A percentile compares a stretch with the other conserved stretches of the same genome.
phyloP scores from a whole-genome alignment of 2,329 filamentous ascomycete genomes.

The Diaporthe sp. region DNA sequence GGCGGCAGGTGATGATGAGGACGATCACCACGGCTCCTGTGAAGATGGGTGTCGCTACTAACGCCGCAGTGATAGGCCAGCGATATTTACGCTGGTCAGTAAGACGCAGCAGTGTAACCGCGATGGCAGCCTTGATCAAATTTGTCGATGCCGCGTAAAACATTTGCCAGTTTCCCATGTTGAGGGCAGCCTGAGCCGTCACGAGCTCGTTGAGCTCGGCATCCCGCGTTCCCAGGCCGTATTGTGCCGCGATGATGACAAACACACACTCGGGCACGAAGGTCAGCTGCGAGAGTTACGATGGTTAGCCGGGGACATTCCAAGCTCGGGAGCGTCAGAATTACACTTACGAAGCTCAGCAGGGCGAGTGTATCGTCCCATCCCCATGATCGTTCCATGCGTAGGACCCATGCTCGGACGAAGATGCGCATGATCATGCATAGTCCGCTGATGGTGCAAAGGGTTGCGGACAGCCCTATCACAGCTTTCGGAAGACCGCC shows the following conservation, averaged over 20 bases:
- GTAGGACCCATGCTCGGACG: background rate
- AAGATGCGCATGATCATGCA: background rate
- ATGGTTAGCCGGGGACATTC: background rate
- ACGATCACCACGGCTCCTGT: conserved; percentile 31
- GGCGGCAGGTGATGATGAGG: conserved; percentile 47
- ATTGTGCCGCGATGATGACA: background rate
- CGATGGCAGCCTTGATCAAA: conserved; percentile 21
- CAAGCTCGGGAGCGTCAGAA: accelerated
- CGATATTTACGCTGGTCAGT: conserved; percentile 41
- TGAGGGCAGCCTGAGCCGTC: background rate
- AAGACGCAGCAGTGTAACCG: conserved; percentile 26
- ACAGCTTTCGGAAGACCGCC: background rate
- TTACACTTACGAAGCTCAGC: conserved; percentile 1
- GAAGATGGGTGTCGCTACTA: background rate
- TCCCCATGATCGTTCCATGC: background rate
- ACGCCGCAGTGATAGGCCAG: background rate
- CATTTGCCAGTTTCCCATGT: conserved; percentile 19
- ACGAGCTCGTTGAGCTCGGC: conserved; percentile 10
- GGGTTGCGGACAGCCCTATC: background rate
- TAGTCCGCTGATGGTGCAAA: background rate
- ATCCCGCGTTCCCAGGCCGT: conserved; percentile 1
- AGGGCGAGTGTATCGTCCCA: conserved; percentile 22
- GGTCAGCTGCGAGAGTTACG: background rate
- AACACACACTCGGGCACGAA: conserved; percentile 9
- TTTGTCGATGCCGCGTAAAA: conserved; percentile 6